phyloP scores from a whole-genome alignment of 768 basidiomycete genomes.

The Chiua virens region DNA sequence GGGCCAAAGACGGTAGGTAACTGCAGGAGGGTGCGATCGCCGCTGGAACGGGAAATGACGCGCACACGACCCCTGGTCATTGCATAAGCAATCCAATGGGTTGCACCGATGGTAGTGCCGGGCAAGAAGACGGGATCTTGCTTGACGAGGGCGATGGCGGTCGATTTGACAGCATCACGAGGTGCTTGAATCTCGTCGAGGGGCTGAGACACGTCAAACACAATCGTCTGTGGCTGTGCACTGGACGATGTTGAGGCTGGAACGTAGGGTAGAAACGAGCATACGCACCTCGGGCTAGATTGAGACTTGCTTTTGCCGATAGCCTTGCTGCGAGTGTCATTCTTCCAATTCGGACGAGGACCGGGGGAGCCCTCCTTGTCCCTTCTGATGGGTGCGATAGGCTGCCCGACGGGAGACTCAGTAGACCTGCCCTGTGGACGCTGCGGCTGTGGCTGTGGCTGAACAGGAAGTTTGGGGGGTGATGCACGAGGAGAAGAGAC shows the following conservation, averaged over 20 bases:
- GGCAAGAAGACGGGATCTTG: slow-evolving; percentile 83
- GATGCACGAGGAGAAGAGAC: slow-evolving; percentile 59
- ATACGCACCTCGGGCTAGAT: slow-evolving; percentile 56
- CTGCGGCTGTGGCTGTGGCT: slow-evolving; percentile 37
- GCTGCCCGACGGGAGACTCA: slow-evolving; percentile 50
- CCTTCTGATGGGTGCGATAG: slow-evolving; percentile 40
- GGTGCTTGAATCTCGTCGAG: slow-evolving; percentile 76
- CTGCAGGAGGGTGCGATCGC: slow-evolving; percentile 84
- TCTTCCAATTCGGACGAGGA: slow-evolving; percentile 47
- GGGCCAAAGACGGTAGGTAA: slow-evolving; percentile 61
- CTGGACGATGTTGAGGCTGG: slow-evolving; percentile 33
- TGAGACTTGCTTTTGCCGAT: slow-evolving; percentile 45
- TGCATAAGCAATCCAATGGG: slow-evolving; percentile 90
- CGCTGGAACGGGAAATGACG: slow-evolving; percentile 85
- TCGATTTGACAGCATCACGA: slow-evolving; percentile 79
- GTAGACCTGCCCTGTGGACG: slow-evolving; percentile 48
- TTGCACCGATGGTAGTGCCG: slow-evolving; percentile 86
- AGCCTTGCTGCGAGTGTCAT: slow-evolving; percentile 39
- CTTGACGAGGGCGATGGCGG: slow-evolving; percentile 85
- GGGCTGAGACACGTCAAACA: slow-evolving; percentile 73
- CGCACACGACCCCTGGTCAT: slow-evolving; percentile 92
- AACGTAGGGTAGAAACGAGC: neutral
- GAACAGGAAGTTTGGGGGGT: slow-evolving; percentile 60
- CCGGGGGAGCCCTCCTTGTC: slow-evolving; percentile 76
- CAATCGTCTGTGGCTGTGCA: slow-evolving; percentile 62